Conservation (phyloP, 495 filamentous ascomycete species). For the Podospora conica region DNA sequence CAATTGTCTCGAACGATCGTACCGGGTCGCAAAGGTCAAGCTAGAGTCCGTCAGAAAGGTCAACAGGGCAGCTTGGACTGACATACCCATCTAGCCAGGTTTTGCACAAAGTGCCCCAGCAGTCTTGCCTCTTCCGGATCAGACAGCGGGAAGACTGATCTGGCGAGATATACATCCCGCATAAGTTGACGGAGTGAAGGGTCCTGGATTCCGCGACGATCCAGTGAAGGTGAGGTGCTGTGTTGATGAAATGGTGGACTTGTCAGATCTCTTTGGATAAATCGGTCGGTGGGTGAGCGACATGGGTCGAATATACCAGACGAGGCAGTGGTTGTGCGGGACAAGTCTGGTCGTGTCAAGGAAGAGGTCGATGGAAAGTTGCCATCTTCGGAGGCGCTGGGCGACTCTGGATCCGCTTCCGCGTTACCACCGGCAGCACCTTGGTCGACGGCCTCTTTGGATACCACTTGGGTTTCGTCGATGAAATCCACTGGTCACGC, state of each 20-base stretch:
- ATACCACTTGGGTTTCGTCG: conserved; percentile 22
- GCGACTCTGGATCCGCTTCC: conserved; percentile 12
- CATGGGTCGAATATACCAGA: not conserved
- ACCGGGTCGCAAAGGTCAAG: conserved; percentile 52
- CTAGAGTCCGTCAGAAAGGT: conserved; percentile 21
- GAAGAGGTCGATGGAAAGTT: not conserved
- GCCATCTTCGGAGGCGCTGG: conserved; percentile 2
- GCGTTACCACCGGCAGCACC: conserved; percentile 17
- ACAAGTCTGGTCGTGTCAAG: not conserved
- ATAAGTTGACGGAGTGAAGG: not conserved
- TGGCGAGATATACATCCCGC: conserved; percentile 16
- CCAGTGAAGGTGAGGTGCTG: not conserved
- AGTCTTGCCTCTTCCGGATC: conserved; percentile 35
- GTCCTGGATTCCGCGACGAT: not conserved
- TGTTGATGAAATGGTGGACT: not conserved
- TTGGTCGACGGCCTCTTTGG: conserved; percentile 16
- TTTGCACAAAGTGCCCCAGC: conserved; percentile 44
- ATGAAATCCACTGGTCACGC: conserved; percentile 19
- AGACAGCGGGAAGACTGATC: conserved; percentile 33
- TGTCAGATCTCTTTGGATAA: conserved; percentile 6
- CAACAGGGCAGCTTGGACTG: not conserved
- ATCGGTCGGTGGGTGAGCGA: conserved; percentile 15
- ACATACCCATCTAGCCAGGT: conserved; percentile 45
- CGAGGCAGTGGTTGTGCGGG: not conserved
- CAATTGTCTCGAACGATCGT: conserved; percentile 47